Conservation (phyloP, 2,329 filamentous ascomycete species). For the Penicillium sp. region DNA sequence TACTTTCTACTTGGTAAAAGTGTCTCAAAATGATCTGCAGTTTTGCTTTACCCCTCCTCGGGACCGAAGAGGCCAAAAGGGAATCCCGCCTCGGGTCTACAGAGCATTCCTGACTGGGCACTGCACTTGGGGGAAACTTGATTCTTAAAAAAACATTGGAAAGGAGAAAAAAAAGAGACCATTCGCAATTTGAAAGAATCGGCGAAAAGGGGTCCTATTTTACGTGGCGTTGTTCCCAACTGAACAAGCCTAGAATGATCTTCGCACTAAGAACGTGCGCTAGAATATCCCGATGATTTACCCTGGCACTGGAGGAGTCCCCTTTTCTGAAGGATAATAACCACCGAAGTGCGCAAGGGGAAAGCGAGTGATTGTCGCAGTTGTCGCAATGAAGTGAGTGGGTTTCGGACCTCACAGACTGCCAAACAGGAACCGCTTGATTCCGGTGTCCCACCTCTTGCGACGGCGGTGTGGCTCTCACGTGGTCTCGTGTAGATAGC, state of each 20-base stretch:
- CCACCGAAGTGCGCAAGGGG: conserved; percentile 6
- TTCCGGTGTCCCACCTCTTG: conserved; percentile 17
- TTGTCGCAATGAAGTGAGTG: conserved; percentile 24
- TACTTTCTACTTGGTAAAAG: not conserved
- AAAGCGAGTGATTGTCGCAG: conserved; percentile 17
- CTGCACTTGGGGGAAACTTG: not conserved
- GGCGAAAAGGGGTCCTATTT: conserved; percentile 4
- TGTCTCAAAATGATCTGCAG: conserved; percentile 29
- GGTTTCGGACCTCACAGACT: conserved; percentile 23
- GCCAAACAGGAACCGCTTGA: conserved; percentile 27
- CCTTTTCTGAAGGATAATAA: conserved; percentile 1
- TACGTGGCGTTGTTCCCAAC: conserved; percentile 6
- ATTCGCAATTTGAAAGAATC: conserved; percentile 2
- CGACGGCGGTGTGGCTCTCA: conserved; percentile 26
- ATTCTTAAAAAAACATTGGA: conserved; percentile 11
- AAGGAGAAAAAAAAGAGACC: not conserved
- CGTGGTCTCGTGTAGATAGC: conserved; percentile 27
- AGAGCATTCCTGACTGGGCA: conserved; percentile 14
- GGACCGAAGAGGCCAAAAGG: conserved; percentile 21
- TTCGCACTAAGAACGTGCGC: conserved; percentile 2
- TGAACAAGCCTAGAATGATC: conserved; percentile 4
- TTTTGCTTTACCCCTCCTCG: conserved; percentile 29
- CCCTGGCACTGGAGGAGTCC: not conserved
- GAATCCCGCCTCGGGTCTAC: conserved; percentile 7
- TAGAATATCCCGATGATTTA: conserved; percentile 1